These are phyloP conservation scores for Lentinula edodes DNA, from an alignment of 768 basidiomycete species.

Conservation along the genomic window DNA sequence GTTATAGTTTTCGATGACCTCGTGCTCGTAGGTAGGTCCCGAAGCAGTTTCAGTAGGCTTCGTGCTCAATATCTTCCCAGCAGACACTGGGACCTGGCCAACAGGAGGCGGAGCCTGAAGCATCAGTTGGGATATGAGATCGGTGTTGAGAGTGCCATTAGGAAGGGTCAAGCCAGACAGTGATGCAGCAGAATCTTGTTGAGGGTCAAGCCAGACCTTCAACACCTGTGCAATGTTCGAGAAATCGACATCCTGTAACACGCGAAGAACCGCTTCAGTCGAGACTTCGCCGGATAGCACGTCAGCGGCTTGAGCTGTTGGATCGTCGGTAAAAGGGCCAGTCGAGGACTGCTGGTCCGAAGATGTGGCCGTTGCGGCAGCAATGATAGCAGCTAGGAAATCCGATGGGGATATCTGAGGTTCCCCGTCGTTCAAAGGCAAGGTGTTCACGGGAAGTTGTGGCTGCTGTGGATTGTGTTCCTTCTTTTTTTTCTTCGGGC, in stretches of 20 bases:
- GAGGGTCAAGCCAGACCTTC: conserved; percentile 55
- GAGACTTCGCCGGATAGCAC: conserved; percentile 33
- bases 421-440: conserved; percentile 1
- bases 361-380: conserved; percentile 8
- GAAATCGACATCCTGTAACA: conserved; percentile 67
- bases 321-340: neutral
- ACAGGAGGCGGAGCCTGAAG: conserved; percentile 25
- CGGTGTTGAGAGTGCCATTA: conserved; percentile 16
- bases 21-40: conserved; percentile 16
- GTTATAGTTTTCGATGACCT: conserved; percentile 33
- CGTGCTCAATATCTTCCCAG: conserved; percentile 36
- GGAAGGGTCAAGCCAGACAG: conserved; percentile 14
- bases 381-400: conserved; percentile 10
- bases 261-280: conserved; percentile 70
- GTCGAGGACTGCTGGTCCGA: neutral
- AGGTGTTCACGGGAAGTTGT: neutral
- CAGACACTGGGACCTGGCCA: conserved; percentile 35
- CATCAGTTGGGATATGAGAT: conserved; percentile 17
- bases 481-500: conserved; percentile 9
- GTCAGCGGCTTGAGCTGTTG: neutral
- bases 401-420: conserved; percentile 7
- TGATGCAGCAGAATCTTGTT: conserved; percentile 21
- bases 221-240: conserved; percentile 65
- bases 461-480: neutral
- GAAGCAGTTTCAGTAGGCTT: conserved; percentile 20